Evolutionary conservation across 108 stramenopile species (phyloP), one percentile per base, ranked within the genome.

Genomic region (Pseudonitzschia multistriata): DNA sequence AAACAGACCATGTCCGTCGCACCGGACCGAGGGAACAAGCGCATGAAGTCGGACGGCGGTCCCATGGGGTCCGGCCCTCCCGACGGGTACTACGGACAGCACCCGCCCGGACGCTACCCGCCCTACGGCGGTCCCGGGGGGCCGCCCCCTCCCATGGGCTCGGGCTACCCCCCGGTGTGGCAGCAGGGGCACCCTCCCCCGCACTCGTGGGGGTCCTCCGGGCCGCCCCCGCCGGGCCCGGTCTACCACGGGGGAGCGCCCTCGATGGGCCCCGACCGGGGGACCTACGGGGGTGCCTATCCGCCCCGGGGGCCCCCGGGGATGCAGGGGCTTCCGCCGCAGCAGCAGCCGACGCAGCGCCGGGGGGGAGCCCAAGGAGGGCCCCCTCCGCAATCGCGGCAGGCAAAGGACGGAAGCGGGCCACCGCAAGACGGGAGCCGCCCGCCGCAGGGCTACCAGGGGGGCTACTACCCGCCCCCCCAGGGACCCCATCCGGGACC

Each of bases 51-150:
- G 3, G 72, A 79, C 71, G 42, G 42, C 11, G 42, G 42, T 13
- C 42, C 13, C 0, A 63, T 73, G 68, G 73, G 67, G 4, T 67
- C 70, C 10, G 27, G 19, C 47, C 70, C 65, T 34, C 79, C 74
- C 14, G 76, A 72, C 47, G 72, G 76, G 27, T 73, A 68, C n/a
- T 62, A 60, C 66, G 78, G 78, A 34, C 66, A 68, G 3, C 77
- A 28, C 13, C 54, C 71, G 33, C 72, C 40, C 22, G 71, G 71
- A 34, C 25, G 71, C 39, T 78, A 78, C 29, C 71, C 66, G 65
- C 78, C 68, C 7, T 73, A 79, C 25, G 72, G 72, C 11, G 72
- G 78, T 22, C 71, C 73, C 14, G 74, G 70, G 70, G 79, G 79
- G 29, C 68, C 60, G 39, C 72, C n/a, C n/a, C n/a, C 64, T 13